phyloP scores from a whole-genome alignment of 164 flowering plant species.

The Magnolia officinalis region DNA sequence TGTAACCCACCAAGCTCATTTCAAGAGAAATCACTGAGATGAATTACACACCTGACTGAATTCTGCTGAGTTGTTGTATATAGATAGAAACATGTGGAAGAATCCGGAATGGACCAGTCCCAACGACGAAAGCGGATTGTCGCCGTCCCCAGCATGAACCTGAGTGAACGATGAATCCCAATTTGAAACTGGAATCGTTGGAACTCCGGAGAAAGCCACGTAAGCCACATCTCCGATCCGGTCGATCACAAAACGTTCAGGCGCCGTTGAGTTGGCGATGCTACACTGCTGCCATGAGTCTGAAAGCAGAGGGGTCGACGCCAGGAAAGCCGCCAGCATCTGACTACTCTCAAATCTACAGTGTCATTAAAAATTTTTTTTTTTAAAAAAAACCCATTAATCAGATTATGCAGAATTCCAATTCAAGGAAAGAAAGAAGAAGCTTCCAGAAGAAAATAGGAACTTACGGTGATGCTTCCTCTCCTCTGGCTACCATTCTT shows the following conservation, averaged over 20 bases:
- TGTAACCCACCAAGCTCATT: neutral
- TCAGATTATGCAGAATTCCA: neutral
- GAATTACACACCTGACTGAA: neutral
- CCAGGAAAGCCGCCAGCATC: conserved; percentile 49
- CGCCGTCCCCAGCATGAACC: conserved; percentile 8
- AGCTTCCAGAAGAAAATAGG: neutral
- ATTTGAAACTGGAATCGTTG: conserved; percentile 17
- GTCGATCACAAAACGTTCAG: conserved; percentile 25
- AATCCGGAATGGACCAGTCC: conserved; percentile 50
- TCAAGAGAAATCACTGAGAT: neutral
- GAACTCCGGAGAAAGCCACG: conserved; percentile 55
- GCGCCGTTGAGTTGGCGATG: conserved; percentile 37
- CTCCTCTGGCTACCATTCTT: neutral
- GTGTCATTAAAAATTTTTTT: neutral
- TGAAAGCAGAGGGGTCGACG: conserved; percentile 50
- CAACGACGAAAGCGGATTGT: conserved; percentile 31
- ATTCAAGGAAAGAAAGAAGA: neutral
- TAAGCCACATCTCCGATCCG: conserved; percentile 34
- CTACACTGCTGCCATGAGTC: conserved; percentile 58
- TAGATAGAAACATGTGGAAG: conserved; percentile 31
- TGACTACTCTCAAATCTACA: conserved; percentile 74
- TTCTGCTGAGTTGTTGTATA: conserved; percentile 16
- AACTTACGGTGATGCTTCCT: conserved; percentile 3
- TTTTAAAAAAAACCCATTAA: neutral
- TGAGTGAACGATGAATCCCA: conserved; percentile 21